These are phyloP conservation scores for Phellopilus nigrolimitatus DNA, from an alignment of 1,284 basidiomycete species.

Conservation along the genomic window DNA sequence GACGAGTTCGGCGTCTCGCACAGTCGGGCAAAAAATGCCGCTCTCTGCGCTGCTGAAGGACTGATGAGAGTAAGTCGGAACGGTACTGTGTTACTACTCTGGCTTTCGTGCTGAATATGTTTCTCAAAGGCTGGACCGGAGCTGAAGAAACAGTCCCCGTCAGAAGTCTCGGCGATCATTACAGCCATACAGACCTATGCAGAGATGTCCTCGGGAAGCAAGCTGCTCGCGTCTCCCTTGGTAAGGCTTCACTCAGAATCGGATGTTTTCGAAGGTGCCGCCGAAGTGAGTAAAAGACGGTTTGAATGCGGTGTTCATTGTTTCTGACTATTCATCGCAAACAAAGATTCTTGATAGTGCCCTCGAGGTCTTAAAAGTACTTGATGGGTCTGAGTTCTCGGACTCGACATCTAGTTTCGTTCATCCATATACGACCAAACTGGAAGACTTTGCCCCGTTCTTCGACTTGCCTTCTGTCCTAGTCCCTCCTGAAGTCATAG, in stretches of 20 bases:
- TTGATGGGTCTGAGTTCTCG: slow-evolving; percentile 53
- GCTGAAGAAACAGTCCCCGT: slow-evolving; percentile 46
- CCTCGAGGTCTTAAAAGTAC: slow-evolving; percentile 48
- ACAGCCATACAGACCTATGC: slow-evolving; percentile 60
- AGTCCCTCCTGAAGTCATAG: slow-evolving; percentile 84
- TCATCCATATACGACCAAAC: slow-evolving; percentile 57
- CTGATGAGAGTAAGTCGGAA: slow-evolving; percentile 70
- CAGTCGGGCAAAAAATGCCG: slow-evolving; percentile 79
- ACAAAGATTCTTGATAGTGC: slow-evolving; percentile 59
- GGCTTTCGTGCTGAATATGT: slow-evolving; percentile 11
- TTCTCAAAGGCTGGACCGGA: slow-evolving; percentile 49
- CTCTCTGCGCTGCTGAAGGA: slow-evolving; percentile 83
- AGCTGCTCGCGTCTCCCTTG: slow-evolving; percentile 59
- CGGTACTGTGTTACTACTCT: no score
- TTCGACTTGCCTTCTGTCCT: slow-evolving; percentile 75
- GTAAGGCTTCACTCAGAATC: slow-evolving; percentile 44
- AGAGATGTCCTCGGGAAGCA: slow-evolving; percentile 51
- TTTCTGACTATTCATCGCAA: background rate
- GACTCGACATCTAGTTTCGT: slow-evolving; percentile 55
- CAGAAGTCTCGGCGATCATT: slow-evolving; percentile 59
- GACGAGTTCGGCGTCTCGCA: slow-evolving; percentile 90
- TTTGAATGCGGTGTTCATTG: background rate
- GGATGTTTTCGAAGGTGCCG: slow-evolving; percentile 41
- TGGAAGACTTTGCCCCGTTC: slow-evolving; percentile 41
- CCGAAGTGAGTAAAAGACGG: slow-evolving; percentile 46